These are phyloP conservation scores for Annulohypoxylon bovei DNA, from an alignment of 495 filamentous ascomycete species.

Conservation along the genomic window DNA sequence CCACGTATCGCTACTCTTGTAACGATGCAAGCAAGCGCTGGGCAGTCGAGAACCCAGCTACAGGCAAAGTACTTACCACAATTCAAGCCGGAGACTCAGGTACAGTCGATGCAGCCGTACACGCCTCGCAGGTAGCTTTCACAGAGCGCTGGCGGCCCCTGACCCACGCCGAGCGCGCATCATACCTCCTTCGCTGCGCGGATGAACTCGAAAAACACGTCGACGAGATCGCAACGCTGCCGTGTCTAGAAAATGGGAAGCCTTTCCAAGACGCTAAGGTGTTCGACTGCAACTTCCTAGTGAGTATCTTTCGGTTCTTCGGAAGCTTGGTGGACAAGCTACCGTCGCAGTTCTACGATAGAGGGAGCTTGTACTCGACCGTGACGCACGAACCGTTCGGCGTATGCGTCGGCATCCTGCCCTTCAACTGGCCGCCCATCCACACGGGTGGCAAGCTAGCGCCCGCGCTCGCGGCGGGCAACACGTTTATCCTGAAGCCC, in stretches of 20 bases:
- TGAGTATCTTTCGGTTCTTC: slow-evolving; percentile 1
- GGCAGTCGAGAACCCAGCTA: slow-evolving; percentile 16
- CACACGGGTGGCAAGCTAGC: slow-evolving; percentile 50
- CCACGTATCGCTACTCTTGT: slow-evolving; percentile 15
- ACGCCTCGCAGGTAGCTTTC: slow-evolving; percentile 18
- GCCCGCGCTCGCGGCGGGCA: slow-evolving; percentile 59
- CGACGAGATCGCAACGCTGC: slow-evolving; percentile 8
- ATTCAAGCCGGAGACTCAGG: slow-evolving; percentile 14
- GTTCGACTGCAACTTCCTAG: slow-evolving; percentile 19
- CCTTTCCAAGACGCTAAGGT: slow-evolving; percentile 7
- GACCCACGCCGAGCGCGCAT: slow-evolving; percentile 8
- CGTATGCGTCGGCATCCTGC: slow-evolving; percentile 17
- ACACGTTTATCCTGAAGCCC: slow-evolving; percentile 67
- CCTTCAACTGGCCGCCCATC: slow-evolving; percentile 21
- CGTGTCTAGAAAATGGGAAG: slow-evolving; percentile 22
- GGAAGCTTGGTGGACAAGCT: slow-evolving; percentile 6
- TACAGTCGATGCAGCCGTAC: slow-evolving; percentile 21
- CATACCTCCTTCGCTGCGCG: slow-evolving; percentile 21
- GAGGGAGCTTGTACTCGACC: slow-evolving; percentile 11
- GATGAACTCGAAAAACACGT: slow-evolving; percentile 19
- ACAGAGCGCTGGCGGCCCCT: slow-evolving; percentile 15
- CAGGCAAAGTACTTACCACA: slow-evolving; percentile 18
- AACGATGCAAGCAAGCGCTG: slow-evolving; percentile 13
- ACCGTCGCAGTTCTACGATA: slow-evolving; percentile 22
- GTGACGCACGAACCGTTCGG: slow-evolving; percentile 22